phyloP scores from a whole-genome alignment of 345 rosid genomes.

The Gossypium raimondii region DNA sequence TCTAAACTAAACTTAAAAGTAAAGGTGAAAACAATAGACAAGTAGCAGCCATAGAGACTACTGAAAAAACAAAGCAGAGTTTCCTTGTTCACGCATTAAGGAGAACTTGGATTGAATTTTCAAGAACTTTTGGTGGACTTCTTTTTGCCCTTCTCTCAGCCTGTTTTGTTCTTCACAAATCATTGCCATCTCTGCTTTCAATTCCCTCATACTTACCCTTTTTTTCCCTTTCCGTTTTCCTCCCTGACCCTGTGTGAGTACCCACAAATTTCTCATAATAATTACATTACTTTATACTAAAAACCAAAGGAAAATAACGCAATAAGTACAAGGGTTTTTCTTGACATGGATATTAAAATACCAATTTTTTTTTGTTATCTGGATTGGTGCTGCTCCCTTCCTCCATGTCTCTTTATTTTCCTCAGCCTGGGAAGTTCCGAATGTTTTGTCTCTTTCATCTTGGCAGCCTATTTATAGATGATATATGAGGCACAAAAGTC shows the following conservation, averaged over 20 bases:
- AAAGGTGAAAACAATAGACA: too few species aligned
- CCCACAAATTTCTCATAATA: not conserved
- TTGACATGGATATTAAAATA: not conserved
- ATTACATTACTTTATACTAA: too few species aligned
- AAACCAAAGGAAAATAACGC: too few species aligned
- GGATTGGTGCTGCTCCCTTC: not conserved
- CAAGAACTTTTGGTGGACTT: not conserved
- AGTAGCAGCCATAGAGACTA: too few species aligned
- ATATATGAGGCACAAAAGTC: not conserved
- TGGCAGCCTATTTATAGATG: not conserved
- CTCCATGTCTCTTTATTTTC: not conserved
- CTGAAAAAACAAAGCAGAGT: not conserved
- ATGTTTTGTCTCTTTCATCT: not conserved
- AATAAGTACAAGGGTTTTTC: too few species aligned
- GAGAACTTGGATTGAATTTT: not conserved
- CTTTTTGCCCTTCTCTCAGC: not conserved
- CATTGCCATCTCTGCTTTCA: conserved; percentile 6
- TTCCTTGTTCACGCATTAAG: not conserved
- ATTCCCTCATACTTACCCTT: not conserved
- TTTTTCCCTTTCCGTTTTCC: not conserved
- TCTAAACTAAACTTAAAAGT: too few species aligned
- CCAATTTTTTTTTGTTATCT: not conserved
- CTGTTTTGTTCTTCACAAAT: conserved; percentile 4
- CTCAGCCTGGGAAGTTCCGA: not conserved
- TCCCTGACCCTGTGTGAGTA: not conserved